Percentiles rank a stretch among this genome's conserved stretches.
phyloP scores from a whole-genome alignment of 345 rosid genomes.

The Mangifera indica region DNA sequence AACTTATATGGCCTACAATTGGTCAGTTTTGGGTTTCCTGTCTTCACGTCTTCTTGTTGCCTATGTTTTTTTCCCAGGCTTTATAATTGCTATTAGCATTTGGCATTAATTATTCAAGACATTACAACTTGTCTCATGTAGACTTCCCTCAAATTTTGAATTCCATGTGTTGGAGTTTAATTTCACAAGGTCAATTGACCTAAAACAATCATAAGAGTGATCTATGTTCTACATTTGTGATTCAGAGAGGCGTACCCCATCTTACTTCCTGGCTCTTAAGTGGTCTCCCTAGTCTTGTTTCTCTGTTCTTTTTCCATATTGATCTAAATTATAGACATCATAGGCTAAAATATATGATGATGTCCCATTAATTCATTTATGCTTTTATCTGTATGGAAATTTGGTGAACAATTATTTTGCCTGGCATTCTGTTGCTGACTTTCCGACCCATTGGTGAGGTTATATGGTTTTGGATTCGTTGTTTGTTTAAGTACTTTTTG shows the following conservation, averaged over 20 bases:
- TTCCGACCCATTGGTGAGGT: not conserved
- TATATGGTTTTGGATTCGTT: not conserved
- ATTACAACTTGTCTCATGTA: not conserved
- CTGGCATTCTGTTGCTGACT: not conserved
- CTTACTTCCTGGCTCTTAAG: too few species aligned
- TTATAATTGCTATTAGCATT: not conserved
- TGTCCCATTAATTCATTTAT: not conserved
- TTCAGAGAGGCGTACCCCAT: too few species aligned
- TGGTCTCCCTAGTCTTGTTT: too few species aligned
- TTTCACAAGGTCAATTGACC: too few species aligned
- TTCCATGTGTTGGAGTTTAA: not conserved
- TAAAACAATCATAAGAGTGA: too few species aligned
- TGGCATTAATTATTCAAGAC: not conserved
- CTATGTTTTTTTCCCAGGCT: not conserved
- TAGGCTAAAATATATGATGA: not conserved
- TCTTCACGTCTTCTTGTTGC: not conserved
- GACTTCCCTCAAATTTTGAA: not conserved
- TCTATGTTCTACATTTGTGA: too few species aligned
- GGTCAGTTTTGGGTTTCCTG: constrained; percentile 4
- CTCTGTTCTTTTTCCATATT: too few species aligned
- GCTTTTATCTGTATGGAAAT: not conserved
- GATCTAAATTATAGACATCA: not conserved
- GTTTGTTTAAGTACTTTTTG: not conserved
- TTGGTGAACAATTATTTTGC: not conserved
- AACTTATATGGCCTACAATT: not conserved